Conservation (phyloP, 2,329 filamentous ascomycete genomes). For the Paraphoma chrysanthemicola region DNA sequence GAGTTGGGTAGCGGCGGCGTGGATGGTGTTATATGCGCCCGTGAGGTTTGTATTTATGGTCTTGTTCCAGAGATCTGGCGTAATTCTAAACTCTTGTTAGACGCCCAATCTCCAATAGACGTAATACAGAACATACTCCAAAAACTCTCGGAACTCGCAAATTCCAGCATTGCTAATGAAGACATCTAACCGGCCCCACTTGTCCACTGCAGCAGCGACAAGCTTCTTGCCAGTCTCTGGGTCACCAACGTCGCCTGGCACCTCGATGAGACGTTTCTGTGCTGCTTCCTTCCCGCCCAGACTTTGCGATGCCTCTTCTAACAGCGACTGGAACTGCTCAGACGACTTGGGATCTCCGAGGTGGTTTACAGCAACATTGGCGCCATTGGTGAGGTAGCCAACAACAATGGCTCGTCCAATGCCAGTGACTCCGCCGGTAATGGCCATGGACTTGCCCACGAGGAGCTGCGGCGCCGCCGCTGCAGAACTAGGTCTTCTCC, state of each 20-base stretch:
- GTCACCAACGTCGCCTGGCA: slow-evolving; percentile 79
- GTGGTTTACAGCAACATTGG: slow-evolving; percentile 81
- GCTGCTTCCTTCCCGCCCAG: slow-evolving; percentile 39
- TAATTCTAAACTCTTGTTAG: slow-evolving; percentile 57
- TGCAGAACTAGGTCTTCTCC: slow-evolving; percentile 3
- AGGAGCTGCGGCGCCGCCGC: slow-evolving; percentile 59
- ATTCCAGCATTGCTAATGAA: slow-evolving; percentile 91
- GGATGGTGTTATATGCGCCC: slow-evolving; percentile 86
- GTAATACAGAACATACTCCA: slow-evolving; percentile 64
- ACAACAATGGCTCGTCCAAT: slow-evolving; percentile 87
- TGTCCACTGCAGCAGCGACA: slow-evolving; percentile 69
- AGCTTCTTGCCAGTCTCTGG: slow-evolving; percentile 74
- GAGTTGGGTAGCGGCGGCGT: slow-evolving; percentile 87
- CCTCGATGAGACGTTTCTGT: slow-evolving; percentile 62
- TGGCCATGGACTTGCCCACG: slow-evolving; percentile 77
- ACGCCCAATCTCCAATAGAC: not conserved
- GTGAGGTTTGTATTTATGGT: slow-evolving; percentile 83
- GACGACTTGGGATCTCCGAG: slow-evolving; percentile 64
- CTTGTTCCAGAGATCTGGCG: slow-evolving; percentile 71
- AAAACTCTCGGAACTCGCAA: slow-evolving; percentile 86
- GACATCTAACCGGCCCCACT: slow-evolving; percentile 65
- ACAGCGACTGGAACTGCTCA: slow-evolving; percentile 58
- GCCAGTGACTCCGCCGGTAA: slow-evolving; percentile 85
- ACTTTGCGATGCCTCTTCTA: slow-evolving; percentile 42
- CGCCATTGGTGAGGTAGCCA: slow-evolving; percentile 78